Conservation (phyloP, 129 eudicot genomes). For the Artemisia argyi region DNA sequence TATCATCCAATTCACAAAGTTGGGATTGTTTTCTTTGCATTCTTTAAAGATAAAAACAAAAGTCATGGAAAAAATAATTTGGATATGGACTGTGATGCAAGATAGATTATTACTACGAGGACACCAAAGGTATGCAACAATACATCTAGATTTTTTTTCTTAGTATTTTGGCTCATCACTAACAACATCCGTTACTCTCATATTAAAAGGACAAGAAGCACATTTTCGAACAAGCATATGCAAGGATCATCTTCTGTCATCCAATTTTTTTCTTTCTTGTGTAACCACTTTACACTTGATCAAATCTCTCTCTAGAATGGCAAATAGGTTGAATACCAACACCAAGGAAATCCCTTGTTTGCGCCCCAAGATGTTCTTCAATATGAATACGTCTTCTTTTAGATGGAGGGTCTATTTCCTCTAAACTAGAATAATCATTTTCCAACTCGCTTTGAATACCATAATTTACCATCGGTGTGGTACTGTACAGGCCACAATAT, state of each 20-base stretch:
- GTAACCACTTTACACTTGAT: conserved; percentile 31
- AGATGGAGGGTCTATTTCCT: conserved; percentile 50
- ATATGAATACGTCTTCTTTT: conserved; percentile 57
- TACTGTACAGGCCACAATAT: conserved; percentile 51
- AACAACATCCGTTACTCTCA: too few species aligned
- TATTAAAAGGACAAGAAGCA: too few species aligned
- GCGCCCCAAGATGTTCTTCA: conserved; percentile 55
- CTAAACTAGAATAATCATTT: conserved; percentile 44
- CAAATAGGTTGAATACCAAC: conserved; percentile 72
- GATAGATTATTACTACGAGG: too few species aligned
- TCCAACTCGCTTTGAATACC: conserved; percentile 44
- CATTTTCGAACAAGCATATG: conserved; percentile 35
- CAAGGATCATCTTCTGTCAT: conserved; percentile 56
- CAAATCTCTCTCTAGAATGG: conserved; percentile 78
- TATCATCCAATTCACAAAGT: too few species aligned
- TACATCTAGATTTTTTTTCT: too few species aligned
- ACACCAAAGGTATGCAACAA: too few species aligned
- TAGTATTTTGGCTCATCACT: too few species aligned
- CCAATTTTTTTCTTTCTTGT: conserved; percentile 18
- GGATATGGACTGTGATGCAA: too few species aligned
- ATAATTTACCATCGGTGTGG: conserved; percentile 31
- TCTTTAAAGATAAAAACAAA: too few species aligned
- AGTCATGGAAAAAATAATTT: too few species aligned
- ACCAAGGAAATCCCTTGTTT: conserved; percentile 97
- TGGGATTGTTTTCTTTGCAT: too few species aligned